Base-by-base conservation (phyloP, 768 basidiomycete genomes). In the Jaapia argillacea region DNA sequence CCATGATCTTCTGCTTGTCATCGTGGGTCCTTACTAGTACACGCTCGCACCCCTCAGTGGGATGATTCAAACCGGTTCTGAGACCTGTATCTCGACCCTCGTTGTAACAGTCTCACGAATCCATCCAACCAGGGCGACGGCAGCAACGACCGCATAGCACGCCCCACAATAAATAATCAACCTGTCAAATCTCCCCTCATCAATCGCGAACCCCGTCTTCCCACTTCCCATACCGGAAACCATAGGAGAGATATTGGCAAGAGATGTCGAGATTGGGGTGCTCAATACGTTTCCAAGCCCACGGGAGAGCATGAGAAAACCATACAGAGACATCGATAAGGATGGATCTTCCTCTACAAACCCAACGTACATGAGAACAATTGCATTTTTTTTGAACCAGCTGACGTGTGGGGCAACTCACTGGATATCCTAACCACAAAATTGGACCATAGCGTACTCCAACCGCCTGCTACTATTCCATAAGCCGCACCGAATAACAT, bases 401-500 rank as follows among this genome's bases (percentile, higher is more conserved):
- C 37, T 7, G 21, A 21, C 22, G 20, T 7, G 12, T 10, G 28
- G 16, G 10, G 28, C 28, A 10, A 16, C 56, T 39, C 36, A 55
- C 52, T 54, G n/a, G 57, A 43, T 37, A 57, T 25, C 22, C 42
- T 40, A 16, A 45, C 38, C 4, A 59, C 47, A 37, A 61, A 62
- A 6, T 54, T 57, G 13, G 49, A 53, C 59, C 59, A 63, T 13
- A 61, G 40, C 36, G 51, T 59, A 2, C 54, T 50, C 59, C 59
- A 63, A 3, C 61, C 58, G 6, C 59, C 57, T n/a, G 61, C 61
- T 10, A 60, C 38, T 21, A 48, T 46, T 13, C 62, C 62, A 43
- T 61, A 62, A n/a, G 45, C 52, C 12, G 59, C 42, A 31, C 57
- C 52, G 39, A 58, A 63, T 4, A 48, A 37, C 6, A 61, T 43